These are phyloP conservation scores for Euphorbia peplus DNA, from an alignment of 345 rosid species.

Conservation along the genomic window DNA sequence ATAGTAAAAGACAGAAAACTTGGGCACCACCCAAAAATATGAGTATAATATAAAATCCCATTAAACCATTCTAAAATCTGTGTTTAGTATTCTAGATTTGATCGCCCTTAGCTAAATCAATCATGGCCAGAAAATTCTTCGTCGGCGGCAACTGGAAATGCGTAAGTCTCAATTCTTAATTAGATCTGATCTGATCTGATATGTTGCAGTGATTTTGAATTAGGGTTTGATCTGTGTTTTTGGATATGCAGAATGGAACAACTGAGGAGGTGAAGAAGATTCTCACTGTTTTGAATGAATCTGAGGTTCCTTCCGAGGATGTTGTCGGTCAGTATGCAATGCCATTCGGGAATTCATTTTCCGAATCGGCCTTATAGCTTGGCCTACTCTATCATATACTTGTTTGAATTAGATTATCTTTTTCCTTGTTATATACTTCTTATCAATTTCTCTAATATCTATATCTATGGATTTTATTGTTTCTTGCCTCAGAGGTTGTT, in stretches of 20 bases:
- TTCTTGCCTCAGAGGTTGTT: constrained; percentile 56
- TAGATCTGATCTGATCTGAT: background rate
- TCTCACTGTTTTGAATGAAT: constrained; percentile 49
- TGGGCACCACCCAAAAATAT: background rate
- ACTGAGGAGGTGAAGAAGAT: constrained; percentile 71
- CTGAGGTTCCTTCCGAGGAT: constrained; percentile 64
- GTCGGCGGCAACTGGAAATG: constrained; percentile 94
- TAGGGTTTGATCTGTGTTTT: background rate
- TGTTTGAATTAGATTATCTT: no score
- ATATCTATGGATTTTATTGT: no score
- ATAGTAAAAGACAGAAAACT: background rate
- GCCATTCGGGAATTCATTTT: no score
- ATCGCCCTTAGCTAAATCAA: constrained; percentile 17
- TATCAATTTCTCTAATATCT: background rate
- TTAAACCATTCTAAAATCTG: background rate
- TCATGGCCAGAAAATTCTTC: constrained; percentile 64
- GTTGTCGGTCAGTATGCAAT: constrained; percentile 64
- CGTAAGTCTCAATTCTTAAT: constrained; percentile 29
- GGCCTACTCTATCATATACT: no score
- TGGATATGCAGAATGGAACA: constrained; percentile 55
- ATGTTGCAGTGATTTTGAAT: no score
- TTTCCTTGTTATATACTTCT: no score
- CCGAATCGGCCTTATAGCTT: no score
- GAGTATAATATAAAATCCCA: background rate
- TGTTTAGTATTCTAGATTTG: constrained; percentile 13